phyloP scores from a whole-genome alignment of 1,284 basidiomycete genomes.

The Butyriboletus appendiculatus region DNA sequence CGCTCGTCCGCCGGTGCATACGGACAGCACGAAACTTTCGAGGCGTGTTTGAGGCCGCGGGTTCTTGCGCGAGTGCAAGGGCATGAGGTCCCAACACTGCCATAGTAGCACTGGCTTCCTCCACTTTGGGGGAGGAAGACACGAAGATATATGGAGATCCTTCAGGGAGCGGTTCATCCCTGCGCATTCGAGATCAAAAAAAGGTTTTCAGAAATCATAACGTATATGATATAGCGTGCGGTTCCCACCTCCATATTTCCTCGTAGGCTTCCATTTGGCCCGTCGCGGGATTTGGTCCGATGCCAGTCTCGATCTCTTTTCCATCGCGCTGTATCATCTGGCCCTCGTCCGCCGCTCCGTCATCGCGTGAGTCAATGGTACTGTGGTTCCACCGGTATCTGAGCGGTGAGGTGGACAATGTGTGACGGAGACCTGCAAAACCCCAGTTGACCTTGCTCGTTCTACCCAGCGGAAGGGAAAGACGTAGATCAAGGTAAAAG shows the following conservation, averaged over 20 bases:
- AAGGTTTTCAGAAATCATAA: no score
- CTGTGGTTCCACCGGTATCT: constrained; percentile 21
- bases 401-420: constrained; percentile 17
- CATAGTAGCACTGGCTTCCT: constrained; percentile 21
- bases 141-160: constrained; percentile 26
- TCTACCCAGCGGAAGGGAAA: constrained; percentile 22
- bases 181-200: background rate
- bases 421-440: constrained; percentile 27
- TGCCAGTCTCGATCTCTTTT: constrained; percentile 27
- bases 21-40: constrained; percentile 25
- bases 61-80: constrained; percentile 23
- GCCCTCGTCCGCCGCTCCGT: constrained; percentile 22
- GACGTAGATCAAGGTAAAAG: constrained; percentile 31
- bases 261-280: constrained; percentile 24
- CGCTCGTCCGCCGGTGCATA: constrained; percentile 10
- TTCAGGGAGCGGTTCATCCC: constrained; percentile 18
- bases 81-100: constrained; percentile 27
- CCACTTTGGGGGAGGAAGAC: constrained; percentile 13
- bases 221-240: background rate
- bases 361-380: constrained; percentile 23
- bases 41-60: background rate
- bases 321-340: constrained; percentile 21
- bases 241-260: constrained; percentile 27
- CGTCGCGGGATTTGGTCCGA: constrained; percentile 26
- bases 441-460: constrained; percentile 27